Conservation (phyloP, 768 basidiomycete genomes). For the Trametes meyenii region DNA sequence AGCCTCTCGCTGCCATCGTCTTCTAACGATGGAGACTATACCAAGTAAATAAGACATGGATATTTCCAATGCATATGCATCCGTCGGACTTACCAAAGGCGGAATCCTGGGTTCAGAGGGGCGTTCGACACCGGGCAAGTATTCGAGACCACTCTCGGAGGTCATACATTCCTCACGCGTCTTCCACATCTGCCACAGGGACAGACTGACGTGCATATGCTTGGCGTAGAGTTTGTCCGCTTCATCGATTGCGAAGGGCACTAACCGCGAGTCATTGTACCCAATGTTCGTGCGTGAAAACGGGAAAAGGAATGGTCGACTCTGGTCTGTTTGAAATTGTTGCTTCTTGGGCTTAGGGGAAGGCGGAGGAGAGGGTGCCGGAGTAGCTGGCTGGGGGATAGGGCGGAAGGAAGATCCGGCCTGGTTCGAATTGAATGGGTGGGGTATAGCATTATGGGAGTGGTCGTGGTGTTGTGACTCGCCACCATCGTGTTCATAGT, state of each 20-base stretch:
- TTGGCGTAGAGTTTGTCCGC: slow-evolving; percentile 88
- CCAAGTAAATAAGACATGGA: background rate
- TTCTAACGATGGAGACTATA: slow-evolving; percentile 35
- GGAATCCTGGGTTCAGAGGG: slow-evolving; percentile 48
- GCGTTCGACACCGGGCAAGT: slow-evolving; percentile 69
- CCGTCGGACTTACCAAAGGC: slow-evolving; percentile 29
- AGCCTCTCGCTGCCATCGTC: slow-evolving; percentile 69
- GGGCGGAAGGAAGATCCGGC: slow-evolving; percentile 46
- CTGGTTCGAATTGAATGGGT: slow-evolving; percentile 38
- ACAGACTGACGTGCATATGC: slow-evolving; percentile 88
- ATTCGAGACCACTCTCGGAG: slow-evolving; percentile 88
- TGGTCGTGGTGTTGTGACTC: slow-evolving; percentile 51
- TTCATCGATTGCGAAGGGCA: slow-evolving; percentile 95
- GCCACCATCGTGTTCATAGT: slow-evolving; percentile 85
- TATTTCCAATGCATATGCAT: slow-evolving; percentile 46
- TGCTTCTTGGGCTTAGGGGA: slow-evolving; percentile 95
- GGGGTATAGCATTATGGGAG: slow-evolving; percentile 34
- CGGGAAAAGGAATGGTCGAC: slow-evolving; percentile 91
- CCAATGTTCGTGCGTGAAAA: slow-evolving; percentile 73
- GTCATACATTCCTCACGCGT: slow-evolving; percentile 95
- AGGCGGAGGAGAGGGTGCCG: slow-evolving; percentile 85
- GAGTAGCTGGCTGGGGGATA: slow-evolving; percentile 76
- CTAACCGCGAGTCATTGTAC: slow-evolving; percentile 60
- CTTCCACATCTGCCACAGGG: slow-evolving; percentile 93
- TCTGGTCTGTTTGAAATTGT: slow-evolving; percentile 97